These are phyloP conservation scores for Deuterostichococcus epilithicus DNA, from an alignment of 139 green algal species.

Conservation along the genomic window DNA sequence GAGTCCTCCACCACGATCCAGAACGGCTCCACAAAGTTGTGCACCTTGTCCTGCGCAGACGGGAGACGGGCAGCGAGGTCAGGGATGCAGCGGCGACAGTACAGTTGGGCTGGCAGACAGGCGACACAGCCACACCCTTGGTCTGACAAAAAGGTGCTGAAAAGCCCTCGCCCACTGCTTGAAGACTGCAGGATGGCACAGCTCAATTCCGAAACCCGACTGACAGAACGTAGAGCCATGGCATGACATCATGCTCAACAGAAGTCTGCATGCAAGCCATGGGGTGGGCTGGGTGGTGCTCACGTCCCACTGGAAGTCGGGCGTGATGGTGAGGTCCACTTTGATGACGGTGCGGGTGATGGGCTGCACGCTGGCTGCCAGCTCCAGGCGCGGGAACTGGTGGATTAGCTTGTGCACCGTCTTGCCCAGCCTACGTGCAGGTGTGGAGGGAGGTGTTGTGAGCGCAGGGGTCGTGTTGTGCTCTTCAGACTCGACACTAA, in stretches of 20 bases:
- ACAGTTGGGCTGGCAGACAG: too few relatives aligned
- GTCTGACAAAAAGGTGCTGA: too few relatives aligned
- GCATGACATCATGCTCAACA: background rate
- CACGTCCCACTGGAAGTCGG: slow-evolving; percentile 95
- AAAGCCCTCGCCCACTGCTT: too few relatives aligned
- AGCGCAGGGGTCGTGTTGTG: too few relatives aligned
- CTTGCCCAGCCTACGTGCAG: slow-evolving; percentile 1
- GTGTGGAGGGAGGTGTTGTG: too few relatives aligned
- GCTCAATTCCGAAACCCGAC: too few relatives aligned
- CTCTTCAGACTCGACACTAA: too few relatives aligned
- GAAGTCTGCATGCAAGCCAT: background rate
- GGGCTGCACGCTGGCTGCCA: slow-evolving; percentile 90
- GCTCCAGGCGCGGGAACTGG: slow-evolving; percentile 92
- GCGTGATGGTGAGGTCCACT: slow-evolving; percentile 95
- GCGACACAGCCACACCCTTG: too few relatives aligned
- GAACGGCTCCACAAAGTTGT: slow-evolving; percentile 92
- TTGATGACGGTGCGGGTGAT: slow-evolving; percentile 91
- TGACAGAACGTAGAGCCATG: too few relatives aligned
- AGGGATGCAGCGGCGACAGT: too few relatives aligned
- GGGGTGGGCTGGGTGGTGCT: slow-evolving; percentile 8
- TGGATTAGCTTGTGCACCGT: slow-evolving; percentile 41
- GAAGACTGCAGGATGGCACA: too few relatives aligned
- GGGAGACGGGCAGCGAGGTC: background rate
- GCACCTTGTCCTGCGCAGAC: slow-evolving; percentile 68
- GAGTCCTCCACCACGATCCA: slow-evolving; percentile 95